phyloP scores from a whole-genome alignment of 495 filamentous ascomycete genomes.

The Penicillium bovifimosum region DNA sequence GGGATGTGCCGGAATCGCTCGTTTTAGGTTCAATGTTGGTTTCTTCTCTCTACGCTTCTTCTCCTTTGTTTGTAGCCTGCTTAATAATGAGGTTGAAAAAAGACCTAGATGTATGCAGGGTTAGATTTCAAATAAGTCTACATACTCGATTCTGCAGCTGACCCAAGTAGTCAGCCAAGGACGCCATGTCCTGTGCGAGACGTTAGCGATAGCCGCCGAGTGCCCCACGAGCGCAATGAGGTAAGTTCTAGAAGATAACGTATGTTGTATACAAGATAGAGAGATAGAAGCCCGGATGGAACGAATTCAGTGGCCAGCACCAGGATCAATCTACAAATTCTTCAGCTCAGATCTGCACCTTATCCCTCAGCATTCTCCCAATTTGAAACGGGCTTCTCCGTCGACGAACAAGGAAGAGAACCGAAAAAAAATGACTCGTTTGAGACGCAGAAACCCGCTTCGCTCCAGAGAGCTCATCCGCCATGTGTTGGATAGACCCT shows the following conservation, averaged over 20 bases:
- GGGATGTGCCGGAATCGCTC: conserved; percentile 1
- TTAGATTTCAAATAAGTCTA: conserved; percentile 3
- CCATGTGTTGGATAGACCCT: conserved; percentile 1
- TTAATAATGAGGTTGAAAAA: background rate
- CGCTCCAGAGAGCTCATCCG: background rate
- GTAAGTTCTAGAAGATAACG: too few relatives aligned
- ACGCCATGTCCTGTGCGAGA: conserved; percentile 11
- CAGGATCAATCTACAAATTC: background rate
- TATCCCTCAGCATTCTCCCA: background rate
- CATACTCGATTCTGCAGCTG: background rate
- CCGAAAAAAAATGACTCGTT: background rate
- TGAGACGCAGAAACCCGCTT: background rate
- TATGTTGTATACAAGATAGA: too few relatives aligned
- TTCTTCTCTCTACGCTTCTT: background rate
- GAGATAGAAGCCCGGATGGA: too few relatives aligned
- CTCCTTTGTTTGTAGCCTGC: background rate
- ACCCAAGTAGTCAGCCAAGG: background rate
- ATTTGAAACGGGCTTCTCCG: conserved; percentile 1
- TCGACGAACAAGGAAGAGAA: background rate
- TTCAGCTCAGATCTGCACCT: background rate
- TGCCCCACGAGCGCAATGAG: conserved; percentile 7
- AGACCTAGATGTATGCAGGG: background rate
- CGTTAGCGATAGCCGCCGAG: conserved; percentile 29
- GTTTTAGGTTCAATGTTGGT: background rate
- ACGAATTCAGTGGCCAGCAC: background rate